phyloP scores from a whole-genome alignment of 495 filamentous ascomycete species.

The Staphylotrichum tortipilum region DNA sequence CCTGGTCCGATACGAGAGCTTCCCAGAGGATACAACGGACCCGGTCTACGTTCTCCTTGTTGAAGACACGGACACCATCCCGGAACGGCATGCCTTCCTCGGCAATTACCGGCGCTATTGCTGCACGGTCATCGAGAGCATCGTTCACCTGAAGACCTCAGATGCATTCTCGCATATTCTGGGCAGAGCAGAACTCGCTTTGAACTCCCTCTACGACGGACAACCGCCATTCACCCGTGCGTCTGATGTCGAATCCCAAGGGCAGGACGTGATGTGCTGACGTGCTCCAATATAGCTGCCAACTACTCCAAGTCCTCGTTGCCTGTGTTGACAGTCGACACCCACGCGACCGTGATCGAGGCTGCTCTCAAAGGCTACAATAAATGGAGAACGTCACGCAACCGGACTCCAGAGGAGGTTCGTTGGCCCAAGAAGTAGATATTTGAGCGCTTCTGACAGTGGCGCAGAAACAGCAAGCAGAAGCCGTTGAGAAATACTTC shows the following conservation, averaged over 20 bases:
- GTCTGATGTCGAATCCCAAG: constrained; percentile 17
- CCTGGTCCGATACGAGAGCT: constrained; percentile 72
- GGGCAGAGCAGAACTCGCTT: constrained; percentile 58
- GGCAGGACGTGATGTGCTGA: constrained; percentile 21
- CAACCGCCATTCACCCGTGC: constrained; percentile 60
- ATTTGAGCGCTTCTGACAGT: not conserved
- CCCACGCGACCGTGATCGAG: constrained; percentile 82
- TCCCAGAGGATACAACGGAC: constrained; percentile 73
- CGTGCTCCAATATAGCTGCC: constrained; percentile 42
- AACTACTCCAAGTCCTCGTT: constrained; percentile 75
- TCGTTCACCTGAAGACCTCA: constrained; percentile 67
- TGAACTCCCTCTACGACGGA: constrained; percentile 66
- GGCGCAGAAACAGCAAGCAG: constrained; percentile 50
- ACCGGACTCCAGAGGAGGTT: constrained; percentile 47
- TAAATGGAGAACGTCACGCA: constrained; percentile 58
- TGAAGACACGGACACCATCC: constrained; percentile 90
- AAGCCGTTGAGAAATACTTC: constrained; percentile 55
- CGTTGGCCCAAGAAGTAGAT: constrained; percentile 21
- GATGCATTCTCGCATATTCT: constrained; percentile 86
- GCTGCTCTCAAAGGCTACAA: constrained; percentile 84
- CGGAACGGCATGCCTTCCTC: constrained; percentile 93
- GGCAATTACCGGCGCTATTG: constrained; percentile 93
- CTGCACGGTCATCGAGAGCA: constrained; percentile 70
- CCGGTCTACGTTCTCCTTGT: constrained; percentile 70
- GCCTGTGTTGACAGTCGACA: constrained; percentile 70